Conservation (phyloP, 495 filamentous ascomycete species). For the Xylaria cubensis region DNA sequence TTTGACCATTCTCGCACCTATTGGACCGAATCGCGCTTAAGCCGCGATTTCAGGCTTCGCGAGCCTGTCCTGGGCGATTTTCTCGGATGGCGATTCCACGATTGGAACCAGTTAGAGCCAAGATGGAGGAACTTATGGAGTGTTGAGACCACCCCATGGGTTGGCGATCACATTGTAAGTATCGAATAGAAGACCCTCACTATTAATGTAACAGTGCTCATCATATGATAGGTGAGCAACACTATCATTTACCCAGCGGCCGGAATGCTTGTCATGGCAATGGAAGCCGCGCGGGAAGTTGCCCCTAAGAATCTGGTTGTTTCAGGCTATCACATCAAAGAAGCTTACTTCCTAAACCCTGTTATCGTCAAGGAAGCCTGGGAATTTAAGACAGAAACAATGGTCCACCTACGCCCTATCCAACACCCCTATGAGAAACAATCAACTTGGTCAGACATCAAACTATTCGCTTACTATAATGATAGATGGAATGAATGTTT, state of each 20-base stretch:
- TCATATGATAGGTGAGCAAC: constrained; percentile 30
- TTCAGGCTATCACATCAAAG: constrained; percentile 42
- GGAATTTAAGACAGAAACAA: constrained; percentile 40
- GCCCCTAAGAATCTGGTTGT: constrained; percentile 29
- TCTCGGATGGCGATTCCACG: constrained; percentile 46
- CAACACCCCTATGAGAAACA: constrained; percentile 35
- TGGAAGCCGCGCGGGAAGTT: constrained; percentile 52
- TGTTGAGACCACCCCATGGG: constrained; percentile 54
- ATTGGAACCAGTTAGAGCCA: constrained; percentile 48
- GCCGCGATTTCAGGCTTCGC: constrained; percentile 50
- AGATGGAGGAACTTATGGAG: constrained; percentile 55
- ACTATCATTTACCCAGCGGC: constrained; percentile 61
- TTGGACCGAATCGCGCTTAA: constrained; percentile 51
- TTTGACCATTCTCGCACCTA: constrained; percentile 50
- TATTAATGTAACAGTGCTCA: neutral
- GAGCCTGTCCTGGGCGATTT: constrained; percentile 48
- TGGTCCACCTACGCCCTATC: constrained; percentile 39
- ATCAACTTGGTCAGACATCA: constrained; percentile 37
- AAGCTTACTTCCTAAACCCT: constrained; percentile 43
- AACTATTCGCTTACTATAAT: constrained; percentile 33
- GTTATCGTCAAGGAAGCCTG: constrained; percentile 41
- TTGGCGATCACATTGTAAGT: constrained; percentile 51
- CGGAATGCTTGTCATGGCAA: constrained; percentile 59
- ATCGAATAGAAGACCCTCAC: neutral
- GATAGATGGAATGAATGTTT: constrained; percentile 43